Evolutionary conservation across 805 yeast genomes (phyloP), one percentile per base, ranked within the genome.

Genomic region (Yarrowia osloensis): DNA sequence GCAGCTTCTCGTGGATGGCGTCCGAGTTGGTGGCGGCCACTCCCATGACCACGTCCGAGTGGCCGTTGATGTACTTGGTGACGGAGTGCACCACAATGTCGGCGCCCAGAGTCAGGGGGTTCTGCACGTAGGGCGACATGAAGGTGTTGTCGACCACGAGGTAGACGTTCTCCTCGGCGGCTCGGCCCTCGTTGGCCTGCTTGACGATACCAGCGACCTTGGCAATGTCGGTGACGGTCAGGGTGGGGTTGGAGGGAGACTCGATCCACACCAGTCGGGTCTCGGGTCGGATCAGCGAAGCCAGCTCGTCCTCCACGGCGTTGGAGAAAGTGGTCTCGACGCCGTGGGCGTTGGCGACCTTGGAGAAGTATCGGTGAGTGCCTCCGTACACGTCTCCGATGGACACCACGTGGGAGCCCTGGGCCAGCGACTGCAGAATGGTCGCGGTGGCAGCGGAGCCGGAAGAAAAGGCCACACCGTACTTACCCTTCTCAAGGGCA

Each of bases 321-420:
- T 84, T 84, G 57, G 91, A 86, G 78, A 91, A 90, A 19, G 86
- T 78, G 52, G 88, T 84, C 67, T 80, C 82, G 67, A 89, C 88
- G 68, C 94, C 94, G 76, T 90, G 95, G 55, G 90, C 84, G 74
- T 81, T 81, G 69, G 94, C 96, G 59, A 90, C 96, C 76, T 88
- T 84, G 75, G 96, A 88, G 82, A 90, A 90, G 79, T 91, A 90
- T 78, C 97, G 83, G 81, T 90, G 95, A 68, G 96, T 90, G 73
- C 97, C 97, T 70, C 97, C 97, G 78, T 90, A 90, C 55, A 90
- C 96, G 74, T 90, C 97, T 72, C 90, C 92, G 73, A 90, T 86
- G 55, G 91, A 86, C 61, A 90, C 81, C 47, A 89, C 88, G 74
- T 91, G 95, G 47, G 90, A 81, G 57, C 88, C 88, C 70, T 85